Evolutionary conservation across 805 yeast genomes (phyloP), one percentile per base, ranked within the genome.

Genomic region (Monosporozyma servazzii): DNA sequence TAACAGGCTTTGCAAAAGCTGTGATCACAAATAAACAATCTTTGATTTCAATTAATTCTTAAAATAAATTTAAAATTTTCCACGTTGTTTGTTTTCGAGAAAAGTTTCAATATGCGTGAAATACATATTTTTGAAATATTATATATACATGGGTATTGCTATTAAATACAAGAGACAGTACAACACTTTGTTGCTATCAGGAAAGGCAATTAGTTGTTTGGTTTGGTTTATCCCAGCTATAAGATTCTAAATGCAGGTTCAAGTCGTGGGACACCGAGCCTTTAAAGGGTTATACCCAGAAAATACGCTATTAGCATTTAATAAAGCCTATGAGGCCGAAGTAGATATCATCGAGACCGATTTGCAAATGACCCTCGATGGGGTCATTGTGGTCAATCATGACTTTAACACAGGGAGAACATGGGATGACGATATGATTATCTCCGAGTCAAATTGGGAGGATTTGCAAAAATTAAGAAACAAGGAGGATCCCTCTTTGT

Each of bases 371-470:
- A 69, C 81, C 0, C 57, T 60, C 3, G 86, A 80, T 58, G 78
- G 78, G n/a, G 69, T 69, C 4, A 73, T 79, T 2, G 79, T 80
- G 18, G 68, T 80, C 47, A 75, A 76, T 54, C 86, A 80, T 56
- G 85, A 80, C 53, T 66, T 73, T 3, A 65, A 61, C 47, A 73
- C 83, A 0, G 75, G 74, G 5, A 71, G 85, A 49, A 70, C 74
- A 37, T 80, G 77, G 67, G 68, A 75, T 49, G 59, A 63, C 39
- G 62, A 73, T 39, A 51, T 61, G 43, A 60, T 58, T 7, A 75
- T 80, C 51, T 63, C 66, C 11, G 67, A 71, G 3, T 65, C 75
- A 0, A 48, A 63, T 51, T 48, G 71, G 57, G 63, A 51, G 46
- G 74, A 65, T 6, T 58, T 78, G 47, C 69, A 69, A 47, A 54